Evolutionary conservation across 768 basidiomycete species (phyloP).

Genomic region (Galerina marginata): DNA sequence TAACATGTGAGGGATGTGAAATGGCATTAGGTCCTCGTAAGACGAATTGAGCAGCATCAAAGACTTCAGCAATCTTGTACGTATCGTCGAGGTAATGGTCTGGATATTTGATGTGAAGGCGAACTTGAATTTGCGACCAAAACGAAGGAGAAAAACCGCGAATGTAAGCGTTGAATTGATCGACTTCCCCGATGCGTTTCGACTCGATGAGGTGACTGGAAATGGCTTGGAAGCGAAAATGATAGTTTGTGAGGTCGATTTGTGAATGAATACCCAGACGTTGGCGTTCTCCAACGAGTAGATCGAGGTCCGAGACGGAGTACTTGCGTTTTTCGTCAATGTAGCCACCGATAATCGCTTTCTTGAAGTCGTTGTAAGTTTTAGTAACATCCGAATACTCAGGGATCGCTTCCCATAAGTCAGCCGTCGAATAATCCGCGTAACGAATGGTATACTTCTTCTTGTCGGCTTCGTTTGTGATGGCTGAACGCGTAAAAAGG

Average conservation of each 20-base stretch:
- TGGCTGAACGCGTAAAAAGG: not conserved
- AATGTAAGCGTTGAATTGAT: conserved; percentile 16
- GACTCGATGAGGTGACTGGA: conserved; percentile 21
- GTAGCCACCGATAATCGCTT: not conserved
- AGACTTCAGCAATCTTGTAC: conserved; percentile 23
- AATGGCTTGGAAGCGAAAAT: conserved; percentile 24
- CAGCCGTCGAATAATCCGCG: not conserved
- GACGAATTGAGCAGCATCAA: conserved; percentile 23
- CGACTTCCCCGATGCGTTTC: conserved; percentile 18
- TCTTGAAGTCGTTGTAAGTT: conserved; percentile 6
- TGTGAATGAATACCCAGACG: conserved; percentile 16
- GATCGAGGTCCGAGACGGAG: conserved; percentile 6
- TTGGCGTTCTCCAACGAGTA: not conserved
- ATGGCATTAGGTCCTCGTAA: conserved; percentile 6
- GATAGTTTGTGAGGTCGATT: conserved; percentile 21
- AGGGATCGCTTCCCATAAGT: conserved; percentile 10
- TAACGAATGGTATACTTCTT: not conserved
- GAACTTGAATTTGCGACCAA: conserved; percentile 1
- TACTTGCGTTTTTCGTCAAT: conserved; percentile 5
- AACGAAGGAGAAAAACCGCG: conserved; percentile 1
- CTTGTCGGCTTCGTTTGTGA: not conserved
- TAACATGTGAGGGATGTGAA: no score
- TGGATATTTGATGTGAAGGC: conserved; percentile 26
- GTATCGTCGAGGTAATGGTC: conserved; percentile 29
- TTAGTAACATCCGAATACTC: not conserved